phyloP scores from a whole-genome alignment of 202 grass and related monocot genomes.

The Schoenoplectus tabernaemontani region DNA sequence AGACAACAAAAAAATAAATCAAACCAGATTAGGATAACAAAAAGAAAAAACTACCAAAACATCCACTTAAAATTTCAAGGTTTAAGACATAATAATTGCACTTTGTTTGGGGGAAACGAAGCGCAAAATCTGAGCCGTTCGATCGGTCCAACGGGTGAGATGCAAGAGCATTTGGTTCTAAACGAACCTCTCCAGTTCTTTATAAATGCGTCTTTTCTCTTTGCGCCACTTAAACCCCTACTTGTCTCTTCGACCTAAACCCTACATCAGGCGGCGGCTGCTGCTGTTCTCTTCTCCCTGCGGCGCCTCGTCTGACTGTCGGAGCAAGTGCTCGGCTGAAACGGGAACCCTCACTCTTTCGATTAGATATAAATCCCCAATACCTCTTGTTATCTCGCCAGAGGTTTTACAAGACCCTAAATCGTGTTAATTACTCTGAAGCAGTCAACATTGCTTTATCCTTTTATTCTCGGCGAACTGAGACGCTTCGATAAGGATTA shows the following conservation, averaged over 20 bases:
- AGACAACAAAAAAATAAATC: too few species aligned
- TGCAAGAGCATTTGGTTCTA: not conserved
- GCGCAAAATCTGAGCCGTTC: not conserved
- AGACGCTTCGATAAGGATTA: not conserved
- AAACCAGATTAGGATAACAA: too few species aligned
- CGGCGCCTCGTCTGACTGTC: not conserved
- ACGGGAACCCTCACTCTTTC: not conserved
- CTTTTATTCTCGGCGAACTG: not conserved
- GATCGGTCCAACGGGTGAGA: not conserved
- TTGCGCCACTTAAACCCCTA: not conserved
- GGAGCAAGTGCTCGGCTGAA: not conserved
- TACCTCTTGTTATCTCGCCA: not conserved
- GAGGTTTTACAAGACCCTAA: not conserved
- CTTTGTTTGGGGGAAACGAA: not conserved
- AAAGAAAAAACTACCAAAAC: too few species aligned
- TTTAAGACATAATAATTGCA: too few species aligned
- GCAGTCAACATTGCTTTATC: not conserved
- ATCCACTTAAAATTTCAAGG: too few species aligned
- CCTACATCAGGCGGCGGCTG: slow-evolving; percentile 1
- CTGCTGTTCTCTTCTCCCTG: not conserved
- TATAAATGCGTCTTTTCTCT: not conserved
- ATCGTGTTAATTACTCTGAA: not conserved
- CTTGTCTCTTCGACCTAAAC: not conserved
- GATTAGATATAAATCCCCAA: not conserved
- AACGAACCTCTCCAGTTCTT: not conserved